Evolutionary conservation across 2,329 filamentous ascomycete genomes (phyloP), one percentile per base, ranked within the genome.

Genomic region (Aureobasidium sp.): DNA sequence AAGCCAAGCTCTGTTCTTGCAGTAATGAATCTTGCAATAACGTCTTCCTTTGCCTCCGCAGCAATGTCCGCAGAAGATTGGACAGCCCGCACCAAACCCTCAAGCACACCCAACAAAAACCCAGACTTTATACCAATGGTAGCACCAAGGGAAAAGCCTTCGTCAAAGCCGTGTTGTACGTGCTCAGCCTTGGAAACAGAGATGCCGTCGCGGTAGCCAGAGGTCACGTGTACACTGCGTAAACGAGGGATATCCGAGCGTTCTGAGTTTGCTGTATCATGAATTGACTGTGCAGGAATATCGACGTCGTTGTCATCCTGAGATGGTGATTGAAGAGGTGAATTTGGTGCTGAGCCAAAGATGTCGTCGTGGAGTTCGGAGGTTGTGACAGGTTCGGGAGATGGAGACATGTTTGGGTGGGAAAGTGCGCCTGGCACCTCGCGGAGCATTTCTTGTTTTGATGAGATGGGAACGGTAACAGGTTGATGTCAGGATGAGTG

Each of bases 171-270:
- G 15, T 81, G 80, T 75, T 99, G 94, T 30, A 97, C 84, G 68
- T 86, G 88, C 52, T 81, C 76, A 30, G 83, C 83, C 72, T 97
- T 97, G 36, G 88, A 89, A 3, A 78, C 78, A 0, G 87, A 82
- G 59, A 97, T 83, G 48, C 93, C 94, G 69, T 97, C 92, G 63
- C 93, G 87, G 75, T 97, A 97, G 25, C 94, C 94, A 42, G 89
- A 86, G 8, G 89, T 97, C 58, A 85, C 83, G 72, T 96, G 91
- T 61, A 89, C 86, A 45, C 84, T 82, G 68, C 88, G 86, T 16
- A 96, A 81, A 29, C 88, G 86, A 25, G 83, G 85, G 54, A 94
- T 82, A 68, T 96, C 91, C n/a, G 83, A 86, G 42, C 81, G 79
- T 61, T 83, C 70, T 78, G 29, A 34, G 44, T 50, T 50, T n/a